Percentiles rank a stretch among this genome's conserved stretches.
Conservation (phyloP, 306 rosid genomes). For the Alnus rubra region DNA sequence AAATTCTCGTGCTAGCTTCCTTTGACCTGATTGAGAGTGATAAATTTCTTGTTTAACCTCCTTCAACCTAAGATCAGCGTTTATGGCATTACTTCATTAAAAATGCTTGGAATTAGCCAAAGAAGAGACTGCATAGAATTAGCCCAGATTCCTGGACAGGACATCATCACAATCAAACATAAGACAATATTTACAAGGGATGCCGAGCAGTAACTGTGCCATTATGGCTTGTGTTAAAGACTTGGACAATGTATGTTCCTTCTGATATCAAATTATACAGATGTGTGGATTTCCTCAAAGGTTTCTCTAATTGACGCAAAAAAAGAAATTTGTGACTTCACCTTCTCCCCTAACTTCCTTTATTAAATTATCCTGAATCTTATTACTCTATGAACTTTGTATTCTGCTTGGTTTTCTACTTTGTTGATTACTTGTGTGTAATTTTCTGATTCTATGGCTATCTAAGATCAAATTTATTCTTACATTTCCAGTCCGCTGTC, state of each 20-base stretch:
- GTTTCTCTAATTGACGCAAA: not conserved
- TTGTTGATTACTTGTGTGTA: conserved; percentile 12
- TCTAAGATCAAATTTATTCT: conserved; percentile 21
- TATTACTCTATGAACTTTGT: conserved; percentile 5
- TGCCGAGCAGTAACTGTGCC: not conserved
- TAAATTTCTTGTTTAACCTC: not conserved
- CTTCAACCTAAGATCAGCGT: not conserved
- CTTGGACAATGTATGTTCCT: not conserved
- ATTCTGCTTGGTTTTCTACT: conserved; percentile 10
- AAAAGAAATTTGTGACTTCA: conserved; percentile 16
- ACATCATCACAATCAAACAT: not conserved
- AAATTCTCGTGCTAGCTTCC: not conserved
- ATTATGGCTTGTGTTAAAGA: not conserved
- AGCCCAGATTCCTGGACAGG: not conserved
- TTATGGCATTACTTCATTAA: not conserved
- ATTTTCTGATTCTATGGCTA: not conserved
- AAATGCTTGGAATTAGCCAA: not conserved
- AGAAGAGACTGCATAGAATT: not conserved
- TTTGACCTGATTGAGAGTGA: not conserved
- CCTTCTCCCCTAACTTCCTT: conserved; percentile 15
- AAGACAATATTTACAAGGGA: not conserved
- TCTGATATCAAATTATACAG: no score
- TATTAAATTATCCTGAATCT: conserved; percentile 6
- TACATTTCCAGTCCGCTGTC: conserved; percentile 72
- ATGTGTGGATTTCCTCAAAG: not conserved